Percentiles rank a stretch among this genome's conserved stretches.
Conservation (phyloP, 2,329 filamentous ascomycete genomes). For the Neonectria ditissima region DNA sequence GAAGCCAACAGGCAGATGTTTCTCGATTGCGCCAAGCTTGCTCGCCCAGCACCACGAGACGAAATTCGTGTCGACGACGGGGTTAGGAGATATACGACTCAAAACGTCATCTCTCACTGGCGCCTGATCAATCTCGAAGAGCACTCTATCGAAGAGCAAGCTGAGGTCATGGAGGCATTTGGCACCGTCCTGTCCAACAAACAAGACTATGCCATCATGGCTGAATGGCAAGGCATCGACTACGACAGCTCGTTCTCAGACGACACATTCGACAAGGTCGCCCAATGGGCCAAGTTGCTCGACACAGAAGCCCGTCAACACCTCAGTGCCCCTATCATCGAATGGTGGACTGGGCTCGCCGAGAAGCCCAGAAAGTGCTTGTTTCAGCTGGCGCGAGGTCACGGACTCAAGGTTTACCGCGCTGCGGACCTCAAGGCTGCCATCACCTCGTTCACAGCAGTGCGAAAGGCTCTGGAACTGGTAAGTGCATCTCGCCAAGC, state of each 20-base stretch:
- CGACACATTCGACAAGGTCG: slow-evolving; percentile 22
- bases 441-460: slow-evolving; percentile 22
- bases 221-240: slow-evolving; percentile 20
- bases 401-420: slow-evolving; percentile 33
- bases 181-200: slow-evolving; percentile 33
- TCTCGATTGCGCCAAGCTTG: slow-evolving; percentile 30
- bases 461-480: slow-evolving; percentile 25
- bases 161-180: slow-evolving; percentile 41
- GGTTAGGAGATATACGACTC: slow-evolving; percentile 28
- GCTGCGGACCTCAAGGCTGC: slow-evolving; percentile 22
- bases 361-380: slow-evolving; percentile 34
- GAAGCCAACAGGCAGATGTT: slow-evolving; percentile 44
- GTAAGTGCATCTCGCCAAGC: slow-evolving; percentile 10
- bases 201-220: slow-evolving; percentile 25
- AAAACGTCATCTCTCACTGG: slow-evolving; percentile 37
- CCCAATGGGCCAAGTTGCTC: slow-evolving; percentile 35
- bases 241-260: slow-evolving; percentile 17
- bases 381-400: slow-evolving; percentile 33
- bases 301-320: slow-evolving; percentile 2
- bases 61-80: not conserved
- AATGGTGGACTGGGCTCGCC: slow-evolving; percentile 39
- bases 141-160: slow-evolving; percentile 30
- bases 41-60: slow-evolving; percentile 9
- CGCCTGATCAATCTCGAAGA: slow-evolving; percentile 24
- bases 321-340: slow-evolving; percentile 23